Evolutionary conservation across 2,329 filamentous ascomycete genomes (phyloP).

Genomic region (Knoxdaviesia capensis): DNA sequence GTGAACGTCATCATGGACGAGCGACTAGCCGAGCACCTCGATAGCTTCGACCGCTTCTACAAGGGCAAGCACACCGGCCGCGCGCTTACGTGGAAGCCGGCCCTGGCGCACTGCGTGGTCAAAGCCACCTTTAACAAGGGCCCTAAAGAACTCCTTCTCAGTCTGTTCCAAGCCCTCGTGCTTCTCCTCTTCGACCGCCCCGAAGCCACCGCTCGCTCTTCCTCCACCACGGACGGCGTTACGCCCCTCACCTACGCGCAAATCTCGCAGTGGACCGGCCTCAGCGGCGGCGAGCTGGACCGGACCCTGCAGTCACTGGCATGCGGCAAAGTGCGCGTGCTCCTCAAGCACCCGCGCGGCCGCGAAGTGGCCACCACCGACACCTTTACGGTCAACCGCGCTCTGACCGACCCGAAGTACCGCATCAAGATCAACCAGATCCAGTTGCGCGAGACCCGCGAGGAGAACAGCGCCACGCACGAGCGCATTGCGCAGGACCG

Average conservation of each 20-base stretch:
- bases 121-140: slow-evolving; percentile 64
- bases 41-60: slow-evolving; percentile 72
- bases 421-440: slow-evolving; percentile 98
- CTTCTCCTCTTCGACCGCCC: slow-evolving; percentile 75
- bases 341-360: slow-evolving; percentile 69
- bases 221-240: slow-evolving; percentile 40
- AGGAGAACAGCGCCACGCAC: slow-evolving; percentile 88
- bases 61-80: slow-evolving; percentile 76
- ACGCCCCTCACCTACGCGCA: slow-evolving; percentile 55
- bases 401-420: slow-evolving; percentile 64
- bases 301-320: slow-evolving; percentile 90
- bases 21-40: slow-evolving; percentile 55
- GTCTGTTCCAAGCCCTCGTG: slow-evolving; percentile 79
- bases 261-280: slow-evolving; percentile 52
- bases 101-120: slow-evolving; percentile 76
- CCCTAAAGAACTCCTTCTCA: slow-evolving; percentile 74
- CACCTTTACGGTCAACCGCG: slow-evolving; percentile 63
- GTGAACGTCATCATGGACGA: slow-evolving; percentile 50
- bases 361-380: slow-evolving; percentile 62
- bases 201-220: slow-evolving; percentile 35
- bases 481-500: slow-evolving; percentile 74
- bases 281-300: slow-evolving; percentile 60
- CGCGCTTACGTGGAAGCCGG: slow-evolving; percentile 78
- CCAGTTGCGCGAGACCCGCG: slow-evolving; percentile 85
- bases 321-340: slow-evolving; percentile 69